Base-by-base conservation (phyloP, 2,329 filamentous ascomycete genomes). In the Fusarium chlamydosporum region DNA sequence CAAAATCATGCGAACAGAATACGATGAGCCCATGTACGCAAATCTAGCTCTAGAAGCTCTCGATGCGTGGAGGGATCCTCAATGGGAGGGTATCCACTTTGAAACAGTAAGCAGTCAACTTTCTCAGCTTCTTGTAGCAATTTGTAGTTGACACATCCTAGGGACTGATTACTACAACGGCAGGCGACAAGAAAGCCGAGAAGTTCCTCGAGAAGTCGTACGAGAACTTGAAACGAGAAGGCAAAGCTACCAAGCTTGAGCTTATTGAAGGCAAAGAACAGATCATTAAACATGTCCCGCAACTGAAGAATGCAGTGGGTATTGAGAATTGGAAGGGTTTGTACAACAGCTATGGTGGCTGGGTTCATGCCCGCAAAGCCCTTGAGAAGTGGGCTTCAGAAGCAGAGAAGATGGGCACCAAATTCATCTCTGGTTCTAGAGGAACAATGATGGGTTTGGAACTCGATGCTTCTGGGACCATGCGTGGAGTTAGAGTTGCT, bases 1-100 rank as follows among this genome's bases (percentile, higher is more conserved):
- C 31, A 71, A 71, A n/a, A 54, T 63, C 6, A 61, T 63, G 37
- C 50, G 61, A 10, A 64, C 61, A 7, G 60, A 61, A 8, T 63
- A 63, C 4, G 45, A 61, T 7, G 58, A 61, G 20, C 55, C 58
- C 1, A 8, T 61, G 1, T 61, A 61, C 3, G 60, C 58, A 0
- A 23, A 31, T 0, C 45, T 61, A 4, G 58, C 58, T 6, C 1
- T 61, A 0, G 58, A 60, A n/a, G 55, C 58, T 2, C 55, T 61
- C 0, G 45, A 60, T 1, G 45, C 55, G 2, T 61, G 58, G 58
- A 61, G 59, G 4, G 27, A 37, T 9, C 40, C 56, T 1, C 34
- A 54, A 54, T 62, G 56, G 59, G 6, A 46, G 0, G 55, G 31
- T 0, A 41, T 45, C 0, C 43, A 52, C 23, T 50, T 52, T 7